These are phyloP conservation scores for Echinosophora koreensis DNA, from an alignment of 306 rosid genomes.

Conservation along the genomic window DNA sequence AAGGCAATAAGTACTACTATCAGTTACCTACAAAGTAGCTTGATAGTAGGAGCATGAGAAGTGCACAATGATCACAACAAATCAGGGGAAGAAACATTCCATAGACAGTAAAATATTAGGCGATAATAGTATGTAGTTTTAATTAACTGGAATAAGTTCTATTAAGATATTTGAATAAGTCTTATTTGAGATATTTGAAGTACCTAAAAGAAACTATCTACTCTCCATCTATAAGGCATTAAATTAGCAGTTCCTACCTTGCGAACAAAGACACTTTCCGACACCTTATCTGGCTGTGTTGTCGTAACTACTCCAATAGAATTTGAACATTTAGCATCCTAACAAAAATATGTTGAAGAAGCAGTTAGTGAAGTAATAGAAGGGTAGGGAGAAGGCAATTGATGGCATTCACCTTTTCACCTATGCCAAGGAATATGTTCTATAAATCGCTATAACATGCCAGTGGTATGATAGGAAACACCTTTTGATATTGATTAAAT, in stretches of 20 bases:
- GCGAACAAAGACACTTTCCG: conserved; percentile 51
- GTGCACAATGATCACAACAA: conserved; percentile 9
- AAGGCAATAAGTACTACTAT: not conserved
- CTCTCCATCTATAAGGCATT: not conserved
- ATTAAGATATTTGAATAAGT: conserved; percentile 4
- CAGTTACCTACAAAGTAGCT: not conserved
- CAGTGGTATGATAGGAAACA: conserved; percentile 26
- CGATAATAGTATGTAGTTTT: not conserved
- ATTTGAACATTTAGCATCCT: conserved; percentile 49
- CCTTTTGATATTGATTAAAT: conserved; percentile 13
- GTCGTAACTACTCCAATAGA: conserved; percentile 42
- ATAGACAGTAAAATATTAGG: not conserved
- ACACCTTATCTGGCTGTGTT: conserved; percentile 50
- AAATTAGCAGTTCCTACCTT: conserved; percentile 51
- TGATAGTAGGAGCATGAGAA: conserved; percentile 6
- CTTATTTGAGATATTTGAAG: conserved; percentile 4
- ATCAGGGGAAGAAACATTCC: conserved; percentile 23
- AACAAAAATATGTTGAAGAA: conserved; percentile 35
- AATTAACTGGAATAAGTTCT: conserved; percentile 8
- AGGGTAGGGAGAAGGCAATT: conserved; percentile 19
- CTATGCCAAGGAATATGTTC: not conserved
- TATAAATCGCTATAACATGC: conserved; percentile 3
- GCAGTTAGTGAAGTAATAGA: conserved; percentile 30
- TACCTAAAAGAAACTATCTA: conserved; percentile 24
- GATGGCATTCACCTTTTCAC: conserved; percentile 21